A percentile compares a stretch with the other conserved stretches of the same genome.
phyloP scores from a whole-genome alignment of 805 yeast genomes.

The Kodamaea nitidulidarum region DNA sequence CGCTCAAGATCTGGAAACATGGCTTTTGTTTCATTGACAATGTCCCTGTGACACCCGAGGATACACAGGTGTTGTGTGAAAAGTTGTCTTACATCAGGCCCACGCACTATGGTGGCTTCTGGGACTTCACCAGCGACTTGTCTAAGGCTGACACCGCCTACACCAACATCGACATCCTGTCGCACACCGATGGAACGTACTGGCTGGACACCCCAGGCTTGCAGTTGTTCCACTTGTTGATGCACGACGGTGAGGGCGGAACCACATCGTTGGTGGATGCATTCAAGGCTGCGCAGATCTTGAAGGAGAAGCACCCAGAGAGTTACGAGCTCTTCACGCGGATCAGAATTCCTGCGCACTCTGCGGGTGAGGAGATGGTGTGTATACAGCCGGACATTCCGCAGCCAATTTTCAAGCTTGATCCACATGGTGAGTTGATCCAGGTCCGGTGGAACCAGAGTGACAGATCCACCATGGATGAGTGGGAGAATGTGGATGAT shows the following conservation, averaged over 20 bases:
- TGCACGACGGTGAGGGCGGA: constrained; percentile 66
- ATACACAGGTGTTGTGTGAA: constrained; percentile 54
- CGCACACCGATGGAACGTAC: constrained; percentile 73
- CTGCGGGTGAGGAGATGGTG: constrained; percentile 66
- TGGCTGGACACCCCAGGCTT: constrained; percentile 72
- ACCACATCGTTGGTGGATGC: constrained; percentile 66
- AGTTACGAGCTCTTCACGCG: constrained; percentile 47
- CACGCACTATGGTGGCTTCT: constrained; percentile 77
- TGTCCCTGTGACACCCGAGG: constrained; percentile 58
- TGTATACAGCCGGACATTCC: constrained; percentile 55
- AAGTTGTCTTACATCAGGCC: constrained; percentile 57
- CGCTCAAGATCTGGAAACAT: constrained; percentile 46
- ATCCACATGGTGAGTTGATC: constrained; percentile 46
- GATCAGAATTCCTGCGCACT: constrained; percentile 60
- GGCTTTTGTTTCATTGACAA: constrained; percentile 62
- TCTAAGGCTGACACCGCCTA: constrained; percentile 69
- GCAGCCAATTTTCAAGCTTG: constrained; percentile 57
- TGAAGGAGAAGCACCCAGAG: constrained; percentile 46
- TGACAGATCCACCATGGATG: constrained; percentile 60
- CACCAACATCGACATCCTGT: constrained; percentile 58
- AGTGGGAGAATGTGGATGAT: constrained; percentile 45
- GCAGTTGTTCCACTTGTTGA: constrained; percentile 61
- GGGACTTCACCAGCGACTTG: constrained; percentile 72
- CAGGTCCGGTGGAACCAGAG: constrained; percentile 72
- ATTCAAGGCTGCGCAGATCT: constrained; percentile 52